Percentiles rank a stretch among this genome's conserved stretches.
phyloP scores from a whole-genome alignment of 164 flowering plant genomes.

The Aristolochia californica region DNA sequence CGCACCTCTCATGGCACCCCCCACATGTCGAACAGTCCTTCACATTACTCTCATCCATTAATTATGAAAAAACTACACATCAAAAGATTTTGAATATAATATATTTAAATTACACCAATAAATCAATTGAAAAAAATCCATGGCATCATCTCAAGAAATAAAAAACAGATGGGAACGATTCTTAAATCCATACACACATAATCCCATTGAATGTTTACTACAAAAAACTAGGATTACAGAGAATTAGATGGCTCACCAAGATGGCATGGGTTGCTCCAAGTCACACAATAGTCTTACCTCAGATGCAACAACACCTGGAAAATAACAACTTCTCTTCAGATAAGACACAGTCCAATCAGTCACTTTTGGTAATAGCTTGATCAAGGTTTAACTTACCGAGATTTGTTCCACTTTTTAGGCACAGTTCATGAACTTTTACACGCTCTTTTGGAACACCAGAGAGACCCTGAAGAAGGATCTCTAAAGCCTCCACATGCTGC shows the following conservation, averaged over 20 bases:
- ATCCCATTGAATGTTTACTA: too few relatives aligned
- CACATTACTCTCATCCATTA: too few relatives aligned
- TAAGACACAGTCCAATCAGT: not conserved
- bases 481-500: slow-evolving; percentile 98
- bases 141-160: too few relatives aligned
- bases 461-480: slow-evolving; percentile 91
- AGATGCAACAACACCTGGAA: slow-evolving; percentile 62
- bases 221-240: too few relatives aligned
- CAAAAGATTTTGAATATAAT: too few relatives aligned
- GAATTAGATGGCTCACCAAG: too few relatives aligned
- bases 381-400: slow-evolving; percentile 43
- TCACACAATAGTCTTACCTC: slow-evolving; percentile 84
- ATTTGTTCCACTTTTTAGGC: slow-evolving; percentile 75
- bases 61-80: too few relatives aligned
- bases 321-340: not conserved
- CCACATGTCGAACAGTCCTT: slow-evolving; percentile 88
- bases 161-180: too few relatives aligned
- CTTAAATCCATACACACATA: too few relatives aligned
- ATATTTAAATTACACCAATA: too few relatives aligned
- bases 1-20: slow-evolving; percentile 92
- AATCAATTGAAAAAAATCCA: too few relatives aligned
- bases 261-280: slow-evolving; percentile 78
- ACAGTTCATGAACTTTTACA: slow-evolving; percentile 72
- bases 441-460: slow-evolving; percentile 79
- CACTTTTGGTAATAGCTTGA: not conserved